Base-by-base conservation (phyloP, 2,329 filamentous ascomycete species). In the Thielaviopsis ethacetica region DNA sequence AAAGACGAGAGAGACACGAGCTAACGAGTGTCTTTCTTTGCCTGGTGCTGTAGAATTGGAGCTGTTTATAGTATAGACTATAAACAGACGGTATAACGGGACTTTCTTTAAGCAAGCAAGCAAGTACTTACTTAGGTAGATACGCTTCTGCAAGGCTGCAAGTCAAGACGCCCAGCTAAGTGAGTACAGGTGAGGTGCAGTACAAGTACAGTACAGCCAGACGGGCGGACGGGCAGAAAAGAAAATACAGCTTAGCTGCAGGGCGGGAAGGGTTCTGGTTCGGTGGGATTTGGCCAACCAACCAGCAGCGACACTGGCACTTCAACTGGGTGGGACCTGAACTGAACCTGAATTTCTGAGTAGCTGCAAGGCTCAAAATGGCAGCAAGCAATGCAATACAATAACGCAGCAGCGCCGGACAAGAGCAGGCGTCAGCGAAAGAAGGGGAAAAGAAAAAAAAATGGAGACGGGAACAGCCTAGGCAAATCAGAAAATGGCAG, bases 401-500 rank as follows among this genome's bases (percentile, higher is more conserved):
- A n/a, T n/a, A n/a, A n/a, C n/a, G 26, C 47, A 38, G 54, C 10
- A 49, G 24, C 17, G 44, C 21, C 24, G 24, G 50, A 34, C 19
- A 54, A 34, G 9, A 34, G 9, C 17, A 47, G 34, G 3, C 21
- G 26, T 21, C 13, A 49, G 30, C 15, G 51, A 17, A 19, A 26
- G 41, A 44, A 54, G 54, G 15, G 38, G 17, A 24, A 22, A 38
- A 41, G 21, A 50, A 27, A 9, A 30, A 30, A 22, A 51, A 51
- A 26, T 26, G 27, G 27, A 52, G 26, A 30, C 22, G 26, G 19
- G 6, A 54, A 49, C 24, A 22, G 22, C 22, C 38, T 50, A 26
- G 52, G 26, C 57, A 57, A 61, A 61, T 61, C 38, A 61, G n/a
- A 22, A 59, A 53, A 47, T 50, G 41, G 41, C n/a, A 52, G 22